These are phyloP conservation scores for Phytophthora parvispora DNA, from an alignment of 352 stramenopile species.

Conservation along the genomic window DNA sequence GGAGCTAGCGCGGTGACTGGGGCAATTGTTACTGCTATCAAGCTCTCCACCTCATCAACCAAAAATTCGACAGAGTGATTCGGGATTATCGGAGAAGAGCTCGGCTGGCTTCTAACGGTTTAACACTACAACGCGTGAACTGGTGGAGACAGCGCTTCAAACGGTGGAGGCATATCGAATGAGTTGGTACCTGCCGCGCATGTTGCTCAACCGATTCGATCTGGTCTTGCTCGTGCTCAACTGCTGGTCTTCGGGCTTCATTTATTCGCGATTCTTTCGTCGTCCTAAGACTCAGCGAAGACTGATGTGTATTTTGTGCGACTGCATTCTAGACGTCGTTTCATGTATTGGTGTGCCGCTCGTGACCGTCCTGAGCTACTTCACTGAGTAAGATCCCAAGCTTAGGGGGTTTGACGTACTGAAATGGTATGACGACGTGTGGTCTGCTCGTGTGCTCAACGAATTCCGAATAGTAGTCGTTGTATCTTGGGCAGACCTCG, in stretches of 20 bases:
- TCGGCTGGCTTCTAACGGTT: too few relatives aligned
- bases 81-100: too few relatives aligned
- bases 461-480: constrained; percentile 23
- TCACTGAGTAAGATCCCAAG: background rate
- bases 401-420: background rate
- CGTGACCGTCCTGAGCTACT: constrained; percentile 8
- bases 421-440: background rate
- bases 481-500: constrained; percentile 15
- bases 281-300: background rate
- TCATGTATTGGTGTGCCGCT: constrained; percentile 18
- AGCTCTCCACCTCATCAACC: too few relatives aligned
- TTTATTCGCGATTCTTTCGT: constrained; percentile 2
- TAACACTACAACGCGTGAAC: too few relatives aligned
- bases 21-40: too few relatives aligned
- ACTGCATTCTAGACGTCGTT: constrained; percentile 20
- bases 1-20: too few relatives aligned
- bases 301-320: background rate
- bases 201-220: constrained; percentile 6
- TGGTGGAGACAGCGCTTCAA: background rate
- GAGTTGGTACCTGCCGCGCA: background rate
- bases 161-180: background rate
- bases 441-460: constrained; percentile 1
- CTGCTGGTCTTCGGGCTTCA: constrained; percentile 1
- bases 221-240: constrained; percentile 21
- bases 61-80: too few relatives aligned